Conservation (phyloP, 2,329 filamentous ascomycete species). For the Aspergillus pseudoterreus region DNA sequence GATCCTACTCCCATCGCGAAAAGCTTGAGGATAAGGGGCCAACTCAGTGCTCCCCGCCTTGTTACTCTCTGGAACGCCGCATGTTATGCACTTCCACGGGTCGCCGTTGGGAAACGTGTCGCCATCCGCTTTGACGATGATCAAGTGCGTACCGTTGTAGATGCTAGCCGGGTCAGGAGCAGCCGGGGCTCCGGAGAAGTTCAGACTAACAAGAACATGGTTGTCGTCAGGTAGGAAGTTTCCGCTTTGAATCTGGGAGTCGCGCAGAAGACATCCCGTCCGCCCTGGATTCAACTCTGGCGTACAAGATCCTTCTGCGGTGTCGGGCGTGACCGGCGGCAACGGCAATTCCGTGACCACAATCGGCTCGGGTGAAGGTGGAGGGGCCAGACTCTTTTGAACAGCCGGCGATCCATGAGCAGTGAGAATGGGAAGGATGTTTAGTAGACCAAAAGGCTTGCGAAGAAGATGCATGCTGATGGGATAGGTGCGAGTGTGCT, state of each 20-base stretch:
- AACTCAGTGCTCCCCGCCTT: slow-evolving; percentile 15
- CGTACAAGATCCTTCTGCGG: slow-evolving; percentile 30
- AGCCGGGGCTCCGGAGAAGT: slow-evolving; percentile 42
- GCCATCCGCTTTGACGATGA: slow-evolving; percentile 43
- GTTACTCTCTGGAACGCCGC: slow-evolving; percentile 38
- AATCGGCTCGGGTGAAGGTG: slow-evolving; percentile 30
- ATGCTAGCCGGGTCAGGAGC: slow-evolving; percentile 40
- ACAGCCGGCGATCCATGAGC: background rate
- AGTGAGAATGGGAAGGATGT: background rate
- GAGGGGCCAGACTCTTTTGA: background rate
- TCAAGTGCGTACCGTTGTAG: slow-evolving; percentile 40
- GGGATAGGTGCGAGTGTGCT: background rate
- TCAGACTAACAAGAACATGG: slow-evolving; percentile 39
- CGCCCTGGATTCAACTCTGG: slow-evolving; percentile 28
- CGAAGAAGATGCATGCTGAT: background rate
- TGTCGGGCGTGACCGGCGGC: slow-evolving; percentile 31
- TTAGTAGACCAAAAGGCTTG: too few species aligned
- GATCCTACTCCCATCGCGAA: slow-evolving; percentile 36
- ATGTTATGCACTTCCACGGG: slow-evolving; percentile 48
- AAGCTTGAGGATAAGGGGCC: slow-evolving; percentile 44
- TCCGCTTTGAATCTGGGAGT: slow-evolving; percentile 23
- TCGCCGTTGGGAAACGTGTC: slow-evolving; percentile 44
- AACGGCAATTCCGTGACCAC: slow-evolving; percentile 34
- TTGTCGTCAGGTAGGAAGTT: slow-evolving; percentile 44
- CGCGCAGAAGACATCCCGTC: slow-evolving; percentile 37